These are phyloP conservation scores for Aspergillus diversus DNA, from an alignment of 495 filamentous ascomycete species.

Conservation along the genomic window DNA sequence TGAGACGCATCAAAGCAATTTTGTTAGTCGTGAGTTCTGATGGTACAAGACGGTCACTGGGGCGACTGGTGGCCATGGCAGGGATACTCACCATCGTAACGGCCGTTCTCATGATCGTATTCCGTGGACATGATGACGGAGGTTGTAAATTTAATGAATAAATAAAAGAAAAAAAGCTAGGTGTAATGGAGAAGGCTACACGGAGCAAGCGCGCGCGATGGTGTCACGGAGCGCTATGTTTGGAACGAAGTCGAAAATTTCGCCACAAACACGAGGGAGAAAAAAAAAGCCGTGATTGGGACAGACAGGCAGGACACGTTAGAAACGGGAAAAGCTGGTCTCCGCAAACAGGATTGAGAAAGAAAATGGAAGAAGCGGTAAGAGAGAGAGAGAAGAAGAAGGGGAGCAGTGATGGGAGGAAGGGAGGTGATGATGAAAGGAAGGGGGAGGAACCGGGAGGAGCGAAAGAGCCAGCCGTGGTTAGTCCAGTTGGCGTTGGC, in stretches of 20 bases:
- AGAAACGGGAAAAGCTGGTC: slow-evolving; percentile 8
- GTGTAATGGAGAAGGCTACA: background rate
- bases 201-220: slow-evolving; percentile 21
- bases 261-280: slow-evolving; percentile 16
- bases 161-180: slow-evolving; percentile 19
- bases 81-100: slow-evolving; percentile 74
- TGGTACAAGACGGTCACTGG: slow-evolving; percentile 18
- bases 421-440: slow-evolving; percentile 32
- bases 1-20: slow-evolving; percentile 33
- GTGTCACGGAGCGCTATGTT: slow-evolving; percentile 14
- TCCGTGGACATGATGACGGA: slow-evolving; percentile 63
- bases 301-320: slow-evolving; percentile 1
- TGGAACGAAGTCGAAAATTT: slow-evolving; percentile 19
- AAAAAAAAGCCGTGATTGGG: slow-evolving; percentile 12
- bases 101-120: slow-evolving; percentile 84
- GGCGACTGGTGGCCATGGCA: slow-evolving; percentile 10
- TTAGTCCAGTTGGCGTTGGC: background rate
- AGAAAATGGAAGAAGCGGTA: slow-evolving; percentile 15
- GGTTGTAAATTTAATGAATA: slow-evolving; percentile 25
- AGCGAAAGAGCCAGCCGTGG: slow-evolving; percentile 7
- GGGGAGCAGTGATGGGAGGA: slow-evolving; percentile 21
- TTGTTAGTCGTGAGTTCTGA: slow-evolving; percentile 28
- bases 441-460: slow-evolving; percentile 26
- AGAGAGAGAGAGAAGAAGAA: slow-evolving; percentile 13
- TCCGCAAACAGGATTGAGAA: slow-evolving; percentile 4